Evolutionary conservation across 495 filamentous ascomycete genomes (phyloP).

Genomic region (Pyronema omphalodes): DNA sequence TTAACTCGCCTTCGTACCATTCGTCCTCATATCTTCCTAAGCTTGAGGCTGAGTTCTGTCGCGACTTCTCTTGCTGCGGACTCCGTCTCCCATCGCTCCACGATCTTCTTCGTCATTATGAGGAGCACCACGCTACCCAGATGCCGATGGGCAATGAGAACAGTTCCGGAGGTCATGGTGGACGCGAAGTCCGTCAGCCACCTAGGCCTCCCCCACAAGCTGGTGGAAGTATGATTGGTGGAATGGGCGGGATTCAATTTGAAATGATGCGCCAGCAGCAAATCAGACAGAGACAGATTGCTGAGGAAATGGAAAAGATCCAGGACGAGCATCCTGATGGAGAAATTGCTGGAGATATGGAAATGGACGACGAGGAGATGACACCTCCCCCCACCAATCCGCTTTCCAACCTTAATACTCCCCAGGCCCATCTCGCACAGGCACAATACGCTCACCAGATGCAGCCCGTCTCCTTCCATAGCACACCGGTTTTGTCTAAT

Average conservation of each 20-base stretch:
- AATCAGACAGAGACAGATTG: constrained; percentile 27
- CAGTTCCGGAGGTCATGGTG: constrained; percentile 30
- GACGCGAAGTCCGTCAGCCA: constrained; percentile 22
- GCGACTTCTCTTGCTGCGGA: constrained; percentile 86
- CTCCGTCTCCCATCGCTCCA: constrained; percentile 73
- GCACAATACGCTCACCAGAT: constrained; percentile 73
- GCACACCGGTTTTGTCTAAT: constrained; percentile 94
- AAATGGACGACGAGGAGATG: constrained; percentile 65
- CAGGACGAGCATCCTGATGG: constrained; percentile 25
- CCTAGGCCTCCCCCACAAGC: constrained; percentile 24
- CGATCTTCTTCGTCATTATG: constrained; percentile 89
- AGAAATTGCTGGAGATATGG: constrained; percentile 52
- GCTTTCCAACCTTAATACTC: constrained; percentile 29
- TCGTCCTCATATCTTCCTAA: constrained; percentile 96
- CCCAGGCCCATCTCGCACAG: constrained; percentile 43
- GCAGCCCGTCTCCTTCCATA: constrained; percentile 65
- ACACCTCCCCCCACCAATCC: constrained; percentile 42
- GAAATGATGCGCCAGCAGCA: constrained; percentile 30
- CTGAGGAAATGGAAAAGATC: constrained; percentile 12
- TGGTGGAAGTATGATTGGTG: constrained; percentile 32
- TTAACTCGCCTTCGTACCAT: constrained; percentile 87
- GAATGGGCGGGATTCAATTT: constrained; percentile 29
- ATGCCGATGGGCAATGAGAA: constrained; percentile 12
- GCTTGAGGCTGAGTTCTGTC: constrained; percentile 92
- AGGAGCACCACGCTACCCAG: constrained; percentile 60